phyloP scores from a whole-genome alignment of 768 basidiomycete genomes.

The Boletus reticuloceps region DNA sequence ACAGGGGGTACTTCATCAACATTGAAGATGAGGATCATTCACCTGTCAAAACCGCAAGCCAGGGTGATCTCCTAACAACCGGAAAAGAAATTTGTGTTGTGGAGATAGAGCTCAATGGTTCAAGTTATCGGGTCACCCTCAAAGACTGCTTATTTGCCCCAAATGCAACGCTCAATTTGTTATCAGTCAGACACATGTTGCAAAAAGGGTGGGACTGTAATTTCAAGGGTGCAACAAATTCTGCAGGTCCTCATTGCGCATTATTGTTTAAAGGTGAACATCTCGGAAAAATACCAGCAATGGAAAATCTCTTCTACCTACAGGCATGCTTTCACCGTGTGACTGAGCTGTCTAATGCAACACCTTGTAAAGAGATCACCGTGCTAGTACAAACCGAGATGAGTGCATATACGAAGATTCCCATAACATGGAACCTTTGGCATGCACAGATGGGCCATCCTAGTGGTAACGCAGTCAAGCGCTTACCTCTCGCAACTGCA shows the following conservation, averaged over 20 bases:
- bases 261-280: neutral
- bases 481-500: accelerated
- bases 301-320: neutral
- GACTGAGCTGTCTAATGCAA: neutral
- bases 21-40: neutral
- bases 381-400: too few relatives aligned
- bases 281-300: neutral
- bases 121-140: neutral
- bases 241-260: accelerated
- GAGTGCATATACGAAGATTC: neutral
- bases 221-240: neutral
- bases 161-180: accelerated
- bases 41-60: neutral
- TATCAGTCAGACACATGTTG: neutral
- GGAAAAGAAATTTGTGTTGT: neutral
- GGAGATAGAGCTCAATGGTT: neutral
- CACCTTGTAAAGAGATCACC: too few relatives aligned
- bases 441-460: neutral
- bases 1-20: neutral
- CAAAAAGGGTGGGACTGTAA: neutral
- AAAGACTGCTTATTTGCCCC: neutral
- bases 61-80: accelerated
- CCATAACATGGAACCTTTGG: neutral
- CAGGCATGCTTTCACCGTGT: accelerated
- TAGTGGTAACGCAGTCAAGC: neutral